Base-by-base conservation (phyloP, 164 flowering plant genomes). In the Platanus orientalis region DNA sequence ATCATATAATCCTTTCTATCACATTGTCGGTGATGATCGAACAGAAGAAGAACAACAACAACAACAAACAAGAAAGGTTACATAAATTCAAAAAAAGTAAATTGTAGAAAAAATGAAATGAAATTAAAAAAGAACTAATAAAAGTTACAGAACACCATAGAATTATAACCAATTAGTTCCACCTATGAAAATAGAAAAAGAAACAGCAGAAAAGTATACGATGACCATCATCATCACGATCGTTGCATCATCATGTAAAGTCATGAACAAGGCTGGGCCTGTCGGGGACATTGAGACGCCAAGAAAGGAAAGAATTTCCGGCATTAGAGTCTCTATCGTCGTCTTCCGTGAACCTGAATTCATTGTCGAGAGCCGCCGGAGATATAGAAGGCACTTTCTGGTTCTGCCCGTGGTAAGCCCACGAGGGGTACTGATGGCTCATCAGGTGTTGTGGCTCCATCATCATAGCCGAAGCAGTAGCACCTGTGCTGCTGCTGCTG, bases 211-310 rank as follows among this genome's bases (percentile, higher is more conserved):
- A 44, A 39, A 51, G 21, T 30, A 54, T 27, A 56, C 5, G 52
- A 56, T 60, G 55, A 49, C 55, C 63, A 49, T 56, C 60, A 4
- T 39, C 13, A 3, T 49, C 26, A 50, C 6, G 21, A 19, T 63
- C 12, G 42, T 24, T 45, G 50, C 45, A 32, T 73, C 65, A 80
- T 78, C 80, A 75, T 11, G 88, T 83, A 72, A 79, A 84, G 76
- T 85, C 89, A 58, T 86, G 91, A 48, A 87, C 83, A 29, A 84
- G 89, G 71, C 84, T 70, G 0, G 89, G 69, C 71, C 87, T 71
- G 61, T 89, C 96, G 0, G 90, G 73, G 59, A 89, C 88, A 64
- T 84, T 86, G 72, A 92, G 89, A 29, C 88, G 85, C 98, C 96
- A 92, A 5, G 92, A 80, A 28, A 86, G 80, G 80, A 80, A 86